Evolutionary conservation across 257 asterid genomes (phyloP), one percentile per base, ranked within the genome.

Genomic region (Fraxinus quadrangulata): DNA sequence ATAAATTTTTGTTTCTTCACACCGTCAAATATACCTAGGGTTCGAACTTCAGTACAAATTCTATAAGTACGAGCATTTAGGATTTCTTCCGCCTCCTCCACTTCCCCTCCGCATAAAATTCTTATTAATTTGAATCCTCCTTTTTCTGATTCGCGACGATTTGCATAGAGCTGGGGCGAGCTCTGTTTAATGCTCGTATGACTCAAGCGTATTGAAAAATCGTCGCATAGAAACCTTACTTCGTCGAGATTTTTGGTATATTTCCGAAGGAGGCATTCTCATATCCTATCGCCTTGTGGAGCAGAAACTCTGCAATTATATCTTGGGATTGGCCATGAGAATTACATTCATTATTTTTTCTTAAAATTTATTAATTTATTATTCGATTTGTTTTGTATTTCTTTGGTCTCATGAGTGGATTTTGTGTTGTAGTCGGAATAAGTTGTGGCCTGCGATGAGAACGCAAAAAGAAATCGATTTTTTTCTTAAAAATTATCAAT

Each of bases 251-350:
- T 86, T 19, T 79, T 49, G 61, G 21, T 16, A 36, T 76, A 74
- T 82, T 33, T 81, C 82, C 85, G 69, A 75, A 78, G 86, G 61
- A 82, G 82, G 88, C 83, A 81, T 74, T 88, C 82, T 87, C 92
- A 89, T 88, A 89, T 91, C 90, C 95, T 86, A 85, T 91, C 80
- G 89, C 93, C 94, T 85, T 88, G 95, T 34, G 79, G 39, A 91
- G 93, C 85, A 72, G 88, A 79, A 69, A 86, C 79, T 78, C 91
- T 82, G 95, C 93, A 10, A 71, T 91, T 78, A 89, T 19, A 83
- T 77, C 86, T 77, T 87, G 92, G 91, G 92, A 84, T 45, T 89
- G 85, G 93, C 97, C 97, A 88, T 91, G 97, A 86, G 92, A 89
- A 80, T 56, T 0, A 88, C 85, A 88, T 85, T 81, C 2, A 0